Percentiles rank a stretch among this genome's conserved stretches.
Evolutionary conservation across 257 asterid genomes (phyloP).

Genomic region (Solanum lignicaule): DNA sequence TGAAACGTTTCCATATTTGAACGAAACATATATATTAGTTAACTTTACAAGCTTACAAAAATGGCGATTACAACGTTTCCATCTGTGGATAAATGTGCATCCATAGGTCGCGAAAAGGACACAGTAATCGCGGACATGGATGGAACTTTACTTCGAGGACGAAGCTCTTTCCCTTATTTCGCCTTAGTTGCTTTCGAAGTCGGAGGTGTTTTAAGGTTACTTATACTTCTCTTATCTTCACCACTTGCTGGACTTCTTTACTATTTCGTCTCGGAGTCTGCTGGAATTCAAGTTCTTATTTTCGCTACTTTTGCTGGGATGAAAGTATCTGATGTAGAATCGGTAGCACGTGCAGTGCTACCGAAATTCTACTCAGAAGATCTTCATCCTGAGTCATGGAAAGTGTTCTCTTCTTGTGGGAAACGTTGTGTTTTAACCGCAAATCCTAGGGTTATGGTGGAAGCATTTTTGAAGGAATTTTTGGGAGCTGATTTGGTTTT

Average conservation of each 20-base stretch:
- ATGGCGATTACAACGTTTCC: slow-evolving; percentile 28
- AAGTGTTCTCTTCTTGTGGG: slow-evolving; percentile 52
- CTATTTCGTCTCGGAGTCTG: slow-evolving; percentile 44
- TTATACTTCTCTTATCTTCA: slow-evolving; percentile 28
- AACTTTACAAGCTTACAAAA: neutral
- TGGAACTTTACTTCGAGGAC: slow-evolving; percentile 42
- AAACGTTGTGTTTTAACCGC: slow-evolving; percentile 47
- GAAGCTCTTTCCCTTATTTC: slow-evolving; percentile 51
- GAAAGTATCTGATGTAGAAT: slow-evolving; percentile 30
- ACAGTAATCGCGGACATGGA: slow-evolving; percentile 59
- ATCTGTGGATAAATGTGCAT: slow-evolving; percentile 29
- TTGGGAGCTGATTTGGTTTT: slow-evolving; percentile 49
- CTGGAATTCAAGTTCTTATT: slow-evolving; percentile 42
- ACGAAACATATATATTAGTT: neutral
- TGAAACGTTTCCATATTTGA: too few relatives aligned
- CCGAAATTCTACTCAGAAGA: slow-evolving; percentile 44
- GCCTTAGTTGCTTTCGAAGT: slow-evolving; percentile 45
- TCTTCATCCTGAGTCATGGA: slow-evolving; percentile 48
- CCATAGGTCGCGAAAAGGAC: slow-evolving; percentile 41
- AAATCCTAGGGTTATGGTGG: slow-evolving; percentile 60
- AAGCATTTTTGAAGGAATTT: slow-evolving; percentile 41
- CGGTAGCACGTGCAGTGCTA: slow-evolving; percentile 44
- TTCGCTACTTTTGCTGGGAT: slow-evolving; percentile 33
- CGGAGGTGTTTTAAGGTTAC: slow-evolving; percentile 38
- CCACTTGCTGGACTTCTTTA: slow-evolving; percentile 44